Percentiles rank a stretch among this genome's conserved stretches.
phyloP scores from a whole-genome alignment of 2,329 filamentous ascomycete species.

The Sporothrix brunneoviolacea region DNA sequence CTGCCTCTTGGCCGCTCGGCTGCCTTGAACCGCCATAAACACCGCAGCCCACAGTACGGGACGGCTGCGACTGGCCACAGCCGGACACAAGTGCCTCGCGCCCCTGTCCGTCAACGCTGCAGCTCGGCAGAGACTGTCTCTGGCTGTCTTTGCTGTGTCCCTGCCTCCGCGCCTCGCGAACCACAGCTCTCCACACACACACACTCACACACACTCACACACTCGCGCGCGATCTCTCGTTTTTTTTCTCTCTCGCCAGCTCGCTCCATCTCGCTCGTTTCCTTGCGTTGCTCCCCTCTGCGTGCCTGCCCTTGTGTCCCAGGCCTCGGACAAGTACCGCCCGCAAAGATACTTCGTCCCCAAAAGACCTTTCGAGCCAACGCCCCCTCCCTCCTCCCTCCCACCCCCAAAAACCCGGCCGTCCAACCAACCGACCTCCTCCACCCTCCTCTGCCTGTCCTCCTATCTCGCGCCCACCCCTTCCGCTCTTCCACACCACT shows the following conservation, averaged over 20 bases:
- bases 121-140: neutral
- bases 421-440: neutral
- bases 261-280: neutral
- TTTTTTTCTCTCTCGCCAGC: neutral
- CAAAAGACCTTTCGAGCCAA: conserved; percentile 1
- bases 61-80: no score
- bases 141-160: neutral
- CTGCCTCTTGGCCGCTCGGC: no score
- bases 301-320: neutral
- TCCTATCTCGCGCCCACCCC: neutral
- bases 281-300: neutral
- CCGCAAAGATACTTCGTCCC: neutral
- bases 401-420: neutral
- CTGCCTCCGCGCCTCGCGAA: neutral
- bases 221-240: no score
- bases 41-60: no score
- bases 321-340: neutral
- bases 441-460: neutral
- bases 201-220: no score
- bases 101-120: neutral
- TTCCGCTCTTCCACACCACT: neutral
- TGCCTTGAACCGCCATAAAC: no score
- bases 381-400: neutral
- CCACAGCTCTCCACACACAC: neutral
- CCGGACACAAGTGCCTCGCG: neutral